phyloP scores from a whole-genome alignment of 2,329 filamentous ascomycete genomes.

The Decorospora gaudefroyi region DNA sequence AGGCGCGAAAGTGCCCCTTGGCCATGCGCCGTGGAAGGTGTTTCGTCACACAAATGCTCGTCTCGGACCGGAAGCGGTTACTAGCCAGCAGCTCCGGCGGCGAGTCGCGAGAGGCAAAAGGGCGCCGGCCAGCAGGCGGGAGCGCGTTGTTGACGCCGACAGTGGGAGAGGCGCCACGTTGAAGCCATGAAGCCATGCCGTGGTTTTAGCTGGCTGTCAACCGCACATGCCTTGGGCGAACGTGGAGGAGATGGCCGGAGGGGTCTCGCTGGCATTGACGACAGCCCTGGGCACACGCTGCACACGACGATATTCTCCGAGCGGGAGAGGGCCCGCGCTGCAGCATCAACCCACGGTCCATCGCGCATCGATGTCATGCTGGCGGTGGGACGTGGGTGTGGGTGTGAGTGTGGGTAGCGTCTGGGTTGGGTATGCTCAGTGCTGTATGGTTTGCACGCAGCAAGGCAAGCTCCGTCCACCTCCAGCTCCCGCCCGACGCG shows the following conservation, averaged over 20 bases:
- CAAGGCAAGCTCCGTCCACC: constrained; percentile 30
- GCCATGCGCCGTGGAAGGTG: constrained; percentile 34
- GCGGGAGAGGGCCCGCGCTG: constrained; percentile 21
- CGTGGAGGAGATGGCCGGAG: constrained; percentile 5
- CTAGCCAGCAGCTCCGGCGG: constrained; percentile 25
- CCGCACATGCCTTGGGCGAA: constrained; percentile 4
- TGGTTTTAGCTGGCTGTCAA: constrained; percentile 3
- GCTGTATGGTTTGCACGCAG: no score
- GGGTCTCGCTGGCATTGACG: background rate
- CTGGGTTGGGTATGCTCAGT: no score
- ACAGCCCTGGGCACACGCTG: background rate
- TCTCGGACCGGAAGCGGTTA: constrained; percentile 28
- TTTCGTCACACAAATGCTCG: constrained; percentile 30
- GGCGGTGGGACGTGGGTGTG: constrained; percentile 20
- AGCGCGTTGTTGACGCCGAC: constrained; percentile 23
- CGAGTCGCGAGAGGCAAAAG: constrained; percentile 26
- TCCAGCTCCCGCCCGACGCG: no score
- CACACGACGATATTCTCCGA: constrained; percentile 21
- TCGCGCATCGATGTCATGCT: constrained; percentile 12
- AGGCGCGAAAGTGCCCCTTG: constrained; percentile 39
- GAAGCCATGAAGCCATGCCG: constrained; percentile 12
- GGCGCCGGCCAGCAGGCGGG: constrained; percentile 16
- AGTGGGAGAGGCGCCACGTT: constrained; percentile 28
- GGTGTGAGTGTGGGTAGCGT: no score
- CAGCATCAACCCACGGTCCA: constrained; percentile 16